These are phyloP conservation scores for Plectosphaerella sp. DNA, from an alignment of 2,329 filamentous ascomycete species.

Conservation along the genomic window DNA sequence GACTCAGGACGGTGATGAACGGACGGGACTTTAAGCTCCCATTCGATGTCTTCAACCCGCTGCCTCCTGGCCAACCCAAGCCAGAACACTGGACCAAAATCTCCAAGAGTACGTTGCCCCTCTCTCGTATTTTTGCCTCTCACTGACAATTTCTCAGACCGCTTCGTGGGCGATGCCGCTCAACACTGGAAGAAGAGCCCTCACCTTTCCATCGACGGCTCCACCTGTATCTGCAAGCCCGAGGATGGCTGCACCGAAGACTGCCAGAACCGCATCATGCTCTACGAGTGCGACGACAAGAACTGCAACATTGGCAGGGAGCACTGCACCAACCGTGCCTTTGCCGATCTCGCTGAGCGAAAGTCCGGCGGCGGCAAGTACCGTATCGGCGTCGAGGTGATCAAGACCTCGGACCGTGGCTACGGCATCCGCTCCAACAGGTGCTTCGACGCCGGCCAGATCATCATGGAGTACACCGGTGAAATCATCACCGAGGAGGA, in stretches of 20 bases:
- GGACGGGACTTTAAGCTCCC: slow-evolving; percentile 84
- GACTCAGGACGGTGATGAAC: slow-evolving; percentile 64
- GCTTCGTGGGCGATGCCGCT: slow-evolving; percentile 81
- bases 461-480: slow-evolving; percentile 97
- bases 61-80: slow-evolving; percentile 81
- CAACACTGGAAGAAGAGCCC: slow-evolving; percentile 77
- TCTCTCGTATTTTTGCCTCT: slow-evolving; percentile 8
- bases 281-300: slow-evolving; percentile 88
- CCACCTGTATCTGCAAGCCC: slow-evolving; percentile 71
- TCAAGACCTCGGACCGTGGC: slow-evolving; percentile 84
- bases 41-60: slow-evolving; percentile 82
- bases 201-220: slow-evolving; percentile 68
- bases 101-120: slow-evolving; percentile 68
- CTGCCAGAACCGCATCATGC: slow-evolving; percentile 94
- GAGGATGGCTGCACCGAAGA: slow-evolving; percentile 82
- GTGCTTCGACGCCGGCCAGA: slow-evolving; percentile 81
- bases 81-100: slow-evolving; percentile 91
- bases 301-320: slow-evolving; percentile 80
- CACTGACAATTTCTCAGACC: slow-evolving; percentile 55
- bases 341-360: slow-evolving; percentile 72
- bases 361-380: slow-evolving; percentile 78
- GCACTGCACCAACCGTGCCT: slow-evolving; percentile 80
- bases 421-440: slow-evolving; percentile 90
- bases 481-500: slow-evolving; percentile 96
- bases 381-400: slow-evolving; percentile 89